Conservation (phyloP, 805 yeast genomes). For the Wickerhamomyces kurtzmanii region DNA sequence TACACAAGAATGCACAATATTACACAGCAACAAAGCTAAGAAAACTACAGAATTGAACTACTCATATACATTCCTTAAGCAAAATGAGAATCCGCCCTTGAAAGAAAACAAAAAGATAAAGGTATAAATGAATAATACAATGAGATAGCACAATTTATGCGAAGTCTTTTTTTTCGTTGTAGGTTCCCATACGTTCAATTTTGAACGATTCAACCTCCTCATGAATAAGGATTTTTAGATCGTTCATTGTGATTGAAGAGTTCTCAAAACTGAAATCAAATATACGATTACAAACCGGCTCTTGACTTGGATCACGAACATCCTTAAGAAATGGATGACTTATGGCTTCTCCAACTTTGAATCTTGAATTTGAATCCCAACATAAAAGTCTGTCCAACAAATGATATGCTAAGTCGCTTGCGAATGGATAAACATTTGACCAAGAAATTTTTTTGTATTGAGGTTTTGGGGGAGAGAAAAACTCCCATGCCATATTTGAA, state of each 20-base stretch:
- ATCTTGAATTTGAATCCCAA: conserved; percentile 56
- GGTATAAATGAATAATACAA: too few relatives aligned
- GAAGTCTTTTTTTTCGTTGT: conserved; percentile 1
- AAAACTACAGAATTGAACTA: too few relatives aligned
- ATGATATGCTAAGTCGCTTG: conserved; percentile 38
- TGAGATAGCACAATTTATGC: too few relatives aligned
- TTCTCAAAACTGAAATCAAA: conserved; percentile 68
- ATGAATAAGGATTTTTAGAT: conserved; percentile 36
- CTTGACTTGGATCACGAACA: conserved; percentile 47
- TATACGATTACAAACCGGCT: conserved; percentile 34
- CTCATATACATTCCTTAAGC: too few relatives aligned
- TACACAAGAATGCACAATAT: too few relatives aligned
- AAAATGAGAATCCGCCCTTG: too few relatives aligned
- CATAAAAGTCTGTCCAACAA: conserved; percentile 44
- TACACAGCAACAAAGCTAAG: too few relatives aligned
- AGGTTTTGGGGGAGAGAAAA: conserved; percentile 32
- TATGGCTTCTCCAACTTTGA: conserved; percentile 45
- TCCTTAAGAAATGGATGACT: conserved; percentile 42
- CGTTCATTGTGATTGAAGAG: conserved; percentile 24
- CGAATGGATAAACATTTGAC: conserved; percentile 53
- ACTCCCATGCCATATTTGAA: conserved; percentile 35
- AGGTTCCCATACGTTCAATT: conserved; percentile 16
- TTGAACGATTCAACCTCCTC: conserved; percentile 47
- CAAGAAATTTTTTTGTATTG: conserved; percentile 35
- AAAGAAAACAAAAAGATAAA: too few relatives aligned